Base-by-base conservation (phyloP, 164 flowering plant species). In the Nelumbo lutea region DNA sequence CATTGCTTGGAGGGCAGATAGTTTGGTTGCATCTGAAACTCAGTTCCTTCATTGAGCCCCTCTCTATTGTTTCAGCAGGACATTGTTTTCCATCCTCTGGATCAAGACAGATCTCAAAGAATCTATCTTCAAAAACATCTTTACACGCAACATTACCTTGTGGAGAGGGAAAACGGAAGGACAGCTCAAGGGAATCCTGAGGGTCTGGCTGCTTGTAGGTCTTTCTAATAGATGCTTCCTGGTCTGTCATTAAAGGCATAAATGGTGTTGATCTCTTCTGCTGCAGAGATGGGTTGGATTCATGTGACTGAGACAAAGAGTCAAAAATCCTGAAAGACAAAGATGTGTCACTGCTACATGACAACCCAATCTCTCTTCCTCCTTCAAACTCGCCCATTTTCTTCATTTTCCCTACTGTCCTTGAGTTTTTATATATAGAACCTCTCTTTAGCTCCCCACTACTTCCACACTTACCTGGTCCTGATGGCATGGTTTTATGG, bases 371-470 rank as follows among this genome's bases (percentile, higher is more conserved):
- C 51, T 88, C 86, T 64, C 72, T 80, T 78, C 88, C 84, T 43
- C 72, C 82, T 51, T 76, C 87, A 38, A 50, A 53, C 64, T 66
- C 59, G 48, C 83, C 87, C 68, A 65, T 70, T 68, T 74, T 81
- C 70, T 82, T 83, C 81, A 79, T 72, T 59, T 72, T 76, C 44
- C 76, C 75, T 7, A 82, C 77, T 67, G 83, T 84, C 27, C 72
- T 72, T 2, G 97, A 89, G 78, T 80, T 82, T 73, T 85, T 89
- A 77, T 89, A 91, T 1, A 86, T 70, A n/a, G 94, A 90, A 72
- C 88, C 90, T 73, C 93, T 83, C 82, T 75, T 91, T 61, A 75
- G 67, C 70, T 78, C 81, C 65, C 67, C 70, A 60, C 70, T 62
- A 70, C 68, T 53, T 43, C 73, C 80, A n/a, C 72, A 58, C 46